Evolutionary conservation across 2,329 filamentous ascomycete genomes (phyloP), one percentile per base, ranked within the genome.

Genomic region (Fusarium oligoseptatum): DNA sequence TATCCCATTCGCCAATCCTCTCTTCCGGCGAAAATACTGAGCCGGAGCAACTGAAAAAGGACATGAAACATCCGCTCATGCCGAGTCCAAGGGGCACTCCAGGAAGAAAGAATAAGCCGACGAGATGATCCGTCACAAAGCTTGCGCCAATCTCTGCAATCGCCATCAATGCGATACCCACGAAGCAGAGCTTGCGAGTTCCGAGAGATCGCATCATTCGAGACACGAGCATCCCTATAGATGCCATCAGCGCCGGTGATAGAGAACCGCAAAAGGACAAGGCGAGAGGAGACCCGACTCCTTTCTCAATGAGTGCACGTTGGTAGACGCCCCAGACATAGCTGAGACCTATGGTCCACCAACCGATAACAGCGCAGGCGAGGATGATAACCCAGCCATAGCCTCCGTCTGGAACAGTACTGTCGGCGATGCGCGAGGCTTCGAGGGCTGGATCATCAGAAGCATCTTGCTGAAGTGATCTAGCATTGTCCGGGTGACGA

Each of bases 241-340:
- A 64, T 0, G 64, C 65, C 73, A 76, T 73, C 17, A 76, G 29
- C 1, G 66, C 85, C 1, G 76, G 67, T 0, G 76, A 78, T 12
- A 87, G 78, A 0, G 87, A 89, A 0, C 90, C 90, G 6, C 92
- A 88, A 69, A 91, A 92, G 0, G 89, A 87, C 12, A 92, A 80
- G 0, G 88, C 90, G 0, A 87, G 86, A 0, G 89, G 82, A 0
- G 85, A 75, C 1, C 61, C 84, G 1, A 90, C 80, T 0, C 83
- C 82, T 20, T 86, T 80, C 39, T 86, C 81, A 0, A 91, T 85
- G 0, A 92, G 83, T 0, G 87, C 89, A 3, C 85, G 85, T 78
- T 92, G 91, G 15, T 92, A 82, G 0, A 92, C 85, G 7, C 90
- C 91, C 89, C 90, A 92, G 69, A 84, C 86, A 72, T 90, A 90